A percentile compares a stretch with the other conserved stretches of the same genome.
These are phyloP conservation scores for Mortierella antarctica DNA, from an alignment of 192 early-diverging fungal genomes.

Conservation along the genomic window DNA sequence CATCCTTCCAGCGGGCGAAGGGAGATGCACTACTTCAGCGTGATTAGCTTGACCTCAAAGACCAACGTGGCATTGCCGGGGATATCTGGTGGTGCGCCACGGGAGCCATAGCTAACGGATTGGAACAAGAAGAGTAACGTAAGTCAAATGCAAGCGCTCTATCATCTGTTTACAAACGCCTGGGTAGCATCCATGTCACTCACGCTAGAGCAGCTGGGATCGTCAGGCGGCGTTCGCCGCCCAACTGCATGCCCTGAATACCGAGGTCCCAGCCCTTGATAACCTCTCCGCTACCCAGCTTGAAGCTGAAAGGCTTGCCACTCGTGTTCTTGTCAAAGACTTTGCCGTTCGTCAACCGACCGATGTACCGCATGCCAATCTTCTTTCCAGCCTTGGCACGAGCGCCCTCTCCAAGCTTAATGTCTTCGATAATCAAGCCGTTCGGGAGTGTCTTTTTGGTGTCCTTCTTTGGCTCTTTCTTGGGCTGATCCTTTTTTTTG, in stretches of 20 bases:
- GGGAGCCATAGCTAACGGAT: conserved; percentile 26
- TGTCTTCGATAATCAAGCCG: conserved; percentile 88
- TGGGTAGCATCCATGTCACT: conserved; percentile 47
- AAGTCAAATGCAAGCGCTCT: background rate
- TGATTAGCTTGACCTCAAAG: conserved; percentile 76
- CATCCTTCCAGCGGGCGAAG: background rate
- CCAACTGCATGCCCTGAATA: conserved; percentile 86
- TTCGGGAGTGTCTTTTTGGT: conserved; percentile 69
- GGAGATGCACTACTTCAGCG: conserved; percentile 20
- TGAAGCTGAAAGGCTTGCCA: conserved; percentile 87
- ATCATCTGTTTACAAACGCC: conserved; percentile 36
- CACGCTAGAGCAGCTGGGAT: conserved; percentile 82
- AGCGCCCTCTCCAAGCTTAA: conserved; percentile 59
- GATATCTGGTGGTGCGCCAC: conserved; percentile 86
- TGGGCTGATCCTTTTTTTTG: conserved; percentile 33
- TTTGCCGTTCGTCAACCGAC: conserved; percentile 43
- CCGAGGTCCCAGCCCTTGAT: conserved; percentile 95
- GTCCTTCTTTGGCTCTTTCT: conserved; percentile 50
- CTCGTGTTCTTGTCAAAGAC: conserved; percentile 92
- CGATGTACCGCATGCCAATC: conserved; percentile 54
- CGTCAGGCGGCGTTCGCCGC: conserved; percentile 85
- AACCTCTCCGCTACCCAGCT: conserved; percentile 81
- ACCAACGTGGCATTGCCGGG: conserved; percentile 81
- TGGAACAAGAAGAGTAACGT: background rate
- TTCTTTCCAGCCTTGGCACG: conserved; percentile 61